Percentiles rank a stretch among this genome's conserved stretches.
These are phyloP conservation scores for Nitzschia palea DNA, from an alignment of 108 stramenopile genomes.

Conservation along the genomic window DNA sequence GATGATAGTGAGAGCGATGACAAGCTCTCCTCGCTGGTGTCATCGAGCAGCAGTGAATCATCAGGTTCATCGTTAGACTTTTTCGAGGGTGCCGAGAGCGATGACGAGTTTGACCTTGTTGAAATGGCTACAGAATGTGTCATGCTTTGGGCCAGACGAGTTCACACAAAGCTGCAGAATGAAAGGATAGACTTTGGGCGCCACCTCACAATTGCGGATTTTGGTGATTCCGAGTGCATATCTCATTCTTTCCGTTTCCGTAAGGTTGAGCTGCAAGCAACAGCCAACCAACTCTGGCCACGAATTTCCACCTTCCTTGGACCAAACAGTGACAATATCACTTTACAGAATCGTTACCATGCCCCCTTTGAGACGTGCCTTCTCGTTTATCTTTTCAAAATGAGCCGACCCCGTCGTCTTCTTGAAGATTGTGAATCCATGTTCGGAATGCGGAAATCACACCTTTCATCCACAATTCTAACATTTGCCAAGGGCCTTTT, in stretches of 20 bases:
- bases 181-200: no score
- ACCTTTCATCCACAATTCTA: background rate
- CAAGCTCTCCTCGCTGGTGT: no score
- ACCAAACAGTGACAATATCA: background rate
- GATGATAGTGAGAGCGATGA: no score
- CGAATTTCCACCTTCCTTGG: background rate
- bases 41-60: no score
- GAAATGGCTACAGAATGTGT: no score
- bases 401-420: background rate
- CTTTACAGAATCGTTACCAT: background rate
- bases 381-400: background rate
- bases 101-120: no score
- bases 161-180: no score
- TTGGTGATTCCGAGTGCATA: background rate
- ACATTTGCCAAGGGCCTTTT: background rate
- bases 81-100: no score
- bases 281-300: background rate
- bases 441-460: background rate
- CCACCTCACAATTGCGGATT: slow-evolving; percentile 22
- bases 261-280: background rate
- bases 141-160: no score
- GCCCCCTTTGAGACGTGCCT: background rate
- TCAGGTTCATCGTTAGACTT: no score
- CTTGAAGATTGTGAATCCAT: background rate
- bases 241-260: background rate